phyloP scores from a whole-genome alignment of 1,284 basidiomycete genomes.

The Trichosporon sp. region DNA sequence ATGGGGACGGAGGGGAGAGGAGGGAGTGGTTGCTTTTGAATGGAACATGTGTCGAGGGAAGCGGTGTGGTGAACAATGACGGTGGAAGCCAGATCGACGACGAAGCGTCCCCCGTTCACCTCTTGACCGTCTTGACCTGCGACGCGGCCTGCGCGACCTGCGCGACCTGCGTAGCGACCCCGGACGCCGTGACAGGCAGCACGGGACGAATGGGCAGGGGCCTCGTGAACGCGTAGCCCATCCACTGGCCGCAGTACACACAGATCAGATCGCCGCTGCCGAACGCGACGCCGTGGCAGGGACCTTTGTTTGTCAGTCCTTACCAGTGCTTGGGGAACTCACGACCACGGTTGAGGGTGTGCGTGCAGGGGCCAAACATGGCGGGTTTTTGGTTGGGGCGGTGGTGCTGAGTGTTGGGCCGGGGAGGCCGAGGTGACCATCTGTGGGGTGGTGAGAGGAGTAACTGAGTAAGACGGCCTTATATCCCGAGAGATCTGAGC shows the following conservation, averaged over 20 bases:
- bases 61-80: not conserved
- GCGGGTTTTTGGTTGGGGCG: not conserved
- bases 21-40: not conserved
- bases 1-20: no score
- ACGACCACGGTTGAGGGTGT: not conserved
- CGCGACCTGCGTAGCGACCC: not conserved
- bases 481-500: not conserved
- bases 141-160: not conserved
- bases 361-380: not conserved
- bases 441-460: not conserved
- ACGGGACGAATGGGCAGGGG: not conserved
- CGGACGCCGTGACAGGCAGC: not conserved
- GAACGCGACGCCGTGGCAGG: not conserved
- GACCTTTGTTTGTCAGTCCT: not conserved
- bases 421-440: not conserved
- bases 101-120: not conserved
- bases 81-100: not conserved
- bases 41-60: no score
- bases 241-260: not conserved
- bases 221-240: not conserved
- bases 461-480: not conserved
- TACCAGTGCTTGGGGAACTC: not conserved
- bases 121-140: not conserved
- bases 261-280: constrained; percentile 13
- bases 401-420: not conserved